These are phyloP conservation scores for Chlorophyllum brunneum DNA, from an alignment of 768 basidiomycete species.

Conservation along the genomic window DNA sequence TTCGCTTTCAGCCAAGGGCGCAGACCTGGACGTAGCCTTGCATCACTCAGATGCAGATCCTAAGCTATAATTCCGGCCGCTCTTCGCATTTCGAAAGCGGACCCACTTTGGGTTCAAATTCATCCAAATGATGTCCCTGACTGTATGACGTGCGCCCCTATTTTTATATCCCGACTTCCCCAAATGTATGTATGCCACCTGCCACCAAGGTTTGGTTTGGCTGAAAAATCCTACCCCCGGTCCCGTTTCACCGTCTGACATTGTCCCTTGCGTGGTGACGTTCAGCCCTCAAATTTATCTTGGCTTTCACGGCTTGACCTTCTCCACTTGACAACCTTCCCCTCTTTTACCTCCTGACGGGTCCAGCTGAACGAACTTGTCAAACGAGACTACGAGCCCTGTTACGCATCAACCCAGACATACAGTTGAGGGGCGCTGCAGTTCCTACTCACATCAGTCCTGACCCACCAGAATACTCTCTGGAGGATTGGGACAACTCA, in stretches of 20 bases:
- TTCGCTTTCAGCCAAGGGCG: not conserved
- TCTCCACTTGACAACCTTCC: not conserved
- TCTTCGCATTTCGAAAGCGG: no score
- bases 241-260: not conserved
- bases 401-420: no score
- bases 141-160: no score
- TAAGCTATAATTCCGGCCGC: slow-evolving; percentile 3
- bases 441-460: not conserved
- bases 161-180: not conserved
- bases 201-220: not conserved
- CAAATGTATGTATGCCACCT: not conserved
- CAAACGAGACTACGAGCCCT: not conserved
- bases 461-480: slow-evolving; percentile 1
- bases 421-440: not conserved
- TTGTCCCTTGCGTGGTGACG: no score
- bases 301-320: not conserved
- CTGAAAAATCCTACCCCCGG: not conserved
- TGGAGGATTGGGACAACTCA: not conserved
- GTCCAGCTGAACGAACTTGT: not conserved
- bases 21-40: not conserved
- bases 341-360: not conserved
- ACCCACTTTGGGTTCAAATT: no score
- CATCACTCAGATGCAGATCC: slow-evolving; percentile 26
- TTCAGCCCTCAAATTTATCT: not conserved
- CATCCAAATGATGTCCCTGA: no score